phyloP scores from a whole-genome alignment of 345 rosid genomes.

The Salix brachista region DNA sequence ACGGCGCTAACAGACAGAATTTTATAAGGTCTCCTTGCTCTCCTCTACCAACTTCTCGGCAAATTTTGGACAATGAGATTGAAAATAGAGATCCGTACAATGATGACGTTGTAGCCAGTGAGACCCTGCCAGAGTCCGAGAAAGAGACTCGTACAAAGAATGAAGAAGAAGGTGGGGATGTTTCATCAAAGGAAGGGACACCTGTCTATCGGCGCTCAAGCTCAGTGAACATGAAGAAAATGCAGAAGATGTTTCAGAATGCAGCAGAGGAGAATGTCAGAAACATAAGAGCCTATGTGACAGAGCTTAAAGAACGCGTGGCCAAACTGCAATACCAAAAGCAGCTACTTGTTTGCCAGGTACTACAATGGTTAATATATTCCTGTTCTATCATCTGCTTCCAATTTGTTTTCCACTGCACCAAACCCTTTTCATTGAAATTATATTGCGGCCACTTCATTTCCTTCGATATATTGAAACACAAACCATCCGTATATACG shows the following conservation, averaged over 20 bases:
- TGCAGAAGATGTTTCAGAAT: constrained; percentile 97
- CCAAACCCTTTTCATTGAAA: not conserved
- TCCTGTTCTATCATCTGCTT: not conserved
- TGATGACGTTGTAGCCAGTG: constrained; percentile 41
- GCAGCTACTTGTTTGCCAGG: constrained; percentile 99
- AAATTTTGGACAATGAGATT: constrained; percentile 62
- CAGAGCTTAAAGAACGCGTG: constrained; percentile 91
- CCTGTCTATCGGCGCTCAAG: constrained; percentile 72
- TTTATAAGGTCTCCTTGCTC: constrained; percentile 89
- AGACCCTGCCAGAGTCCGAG: constrained; percentile 43
- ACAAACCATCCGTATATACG: not conserved
- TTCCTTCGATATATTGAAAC: not conserved
- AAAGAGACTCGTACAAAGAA: constrained; percentile 71
- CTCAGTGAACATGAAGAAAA: constrained; percentile 94
- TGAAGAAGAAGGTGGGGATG: constrained; percentile 77
- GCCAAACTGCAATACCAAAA: constrained; percentile 98
- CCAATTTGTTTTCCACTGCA: not conserved
- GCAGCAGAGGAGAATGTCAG: constrained; percentile 99
- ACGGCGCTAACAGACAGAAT: constrained; percentile 56
- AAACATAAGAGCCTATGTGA: constrained; percentile 86
- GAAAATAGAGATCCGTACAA: constrained; percentile 84
- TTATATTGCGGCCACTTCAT: not conserved
- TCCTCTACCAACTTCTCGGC: constrained; percentile 71
- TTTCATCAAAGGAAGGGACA: constrained; percentile 72
- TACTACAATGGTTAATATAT: constrained; percentile 15